A percentile compares a stretch with the other conserved stretches of the same genome.
Evolutionary conservation across 2,329 filamentous ascomycete genomes (phyloP).

Genomic region (Hymenoscyphus albidus): DNA sequence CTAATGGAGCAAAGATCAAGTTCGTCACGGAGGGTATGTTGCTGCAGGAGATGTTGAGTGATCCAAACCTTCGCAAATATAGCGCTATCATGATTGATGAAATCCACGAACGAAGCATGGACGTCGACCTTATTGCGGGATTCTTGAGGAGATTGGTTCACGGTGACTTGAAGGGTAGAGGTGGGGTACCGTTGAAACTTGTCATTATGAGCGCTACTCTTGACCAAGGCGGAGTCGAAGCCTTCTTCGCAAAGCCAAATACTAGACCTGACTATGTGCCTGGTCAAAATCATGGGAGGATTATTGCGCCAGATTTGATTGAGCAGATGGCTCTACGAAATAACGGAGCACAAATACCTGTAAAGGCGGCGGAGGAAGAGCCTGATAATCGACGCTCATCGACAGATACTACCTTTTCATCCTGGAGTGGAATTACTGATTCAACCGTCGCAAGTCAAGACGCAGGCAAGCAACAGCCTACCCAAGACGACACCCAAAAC

Average conservation of each 20-base stretch:
- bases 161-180: constrained; percentile 58
- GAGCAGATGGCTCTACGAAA: constrained; percentile 6
- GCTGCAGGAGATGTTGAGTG: constrained; percentile 84
- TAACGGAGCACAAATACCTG: neutral
- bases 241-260: constrained; percentile 59
- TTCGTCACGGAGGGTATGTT: constrained; percentile 96
- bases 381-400: constrained; percentile 17
- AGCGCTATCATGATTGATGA: constrained; percentile 92
- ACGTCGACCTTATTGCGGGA: constrained; percentile 86
- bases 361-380: neutral
- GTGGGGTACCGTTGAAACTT: constrained; percentile 76
- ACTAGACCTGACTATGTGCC: constrained; percentile 31
- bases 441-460: constrained; percentile 9
- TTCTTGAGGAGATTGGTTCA: constrained; percentile 77
- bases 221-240: constrained; percentile 72
- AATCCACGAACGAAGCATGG: constrained; percentile 92
- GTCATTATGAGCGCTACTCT: constrained; percentile 97
- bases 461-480: constrained; percentile 7
- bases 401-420: constrained; percentile 18
- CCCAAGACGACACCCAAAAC: neutral
- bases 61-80: constrained; percentile 78
- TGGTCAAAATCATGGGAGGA: constrained; percentile 27
- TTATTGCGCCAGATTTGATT: constrained; percentile 26
- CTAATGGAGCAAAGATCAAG: constrained; percentile 81
- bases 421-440: constrained; percentile 27